A percentile compares a stretch with the other conserved stretches of the same genome.
phyloP scores from a whole-genome alignment of 2,329 filamentous ascomycete genomes.

The Purpureocillium lavendulum region DNA sequence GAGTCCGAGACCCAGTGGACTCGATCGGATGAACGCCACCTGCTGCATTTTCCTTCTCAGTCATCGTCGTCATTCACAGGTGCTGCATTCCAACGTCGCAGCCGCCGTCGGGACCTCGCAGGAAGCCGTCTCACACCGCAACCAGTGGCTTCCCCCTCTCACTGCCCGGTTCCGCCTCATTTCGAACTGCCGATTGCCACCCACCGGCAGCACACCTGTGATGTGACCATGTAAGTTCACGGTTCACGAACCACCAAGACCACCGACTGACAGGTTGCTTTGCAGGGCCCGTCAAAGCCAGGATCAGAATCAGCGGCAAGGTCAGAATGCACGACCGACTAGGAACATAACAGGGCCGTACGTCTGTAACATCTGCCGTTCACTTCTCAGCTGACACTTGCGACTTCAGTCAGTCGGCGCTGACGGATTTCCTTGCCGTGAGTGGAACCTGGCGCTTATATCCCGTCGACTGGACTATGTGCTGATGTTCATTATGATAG shows the following conservation, averaged over 20 bases:
- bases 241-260: background rate
- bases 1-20: constrained; percentile 12
- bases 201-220: too few species aligned
- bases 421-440: constrained; percentile 46
- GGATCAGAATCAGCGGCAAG: constrained; percentile 8
- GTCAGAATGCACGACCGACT: constrained; percentile 12
- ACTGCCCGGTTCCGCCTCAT: too few species aligned
- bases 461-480: background rate
- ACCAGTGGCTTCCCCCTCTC: too few species aligned
- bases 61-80: too few species aligned
- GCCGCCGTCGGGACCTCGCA: too few species aligned
- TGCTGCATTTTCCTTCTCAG: background rate
- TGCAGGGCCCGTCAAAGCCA: constrained; percentile 7
- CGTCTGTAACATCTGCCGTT: constrained; percentile 6
- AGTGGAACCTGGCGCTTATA: constrained; percentile 7
- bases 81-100: too few species aligned
- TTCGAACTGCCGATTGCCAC: too few species aligned
- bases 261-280: background rate
- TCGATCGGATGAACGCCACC: constrained; percentile 2
- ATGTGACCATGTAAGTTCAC: background rate
- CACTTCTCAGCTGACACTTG: constrained; percentile 5
- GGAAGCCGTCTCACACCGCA: too few species aligned
- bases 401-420: constrained; percentile 35
- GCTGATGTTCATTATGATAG: constrained; percentile 30
- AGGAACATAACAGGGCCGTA: constrained; percentile 31